Percentiles rank a stretch among this genome's conserved stretches.
Evolutionary conservation across 495 filamentous ascomycete species (phyloP).

Genomic region (Penicillium pulvis): DNA sequence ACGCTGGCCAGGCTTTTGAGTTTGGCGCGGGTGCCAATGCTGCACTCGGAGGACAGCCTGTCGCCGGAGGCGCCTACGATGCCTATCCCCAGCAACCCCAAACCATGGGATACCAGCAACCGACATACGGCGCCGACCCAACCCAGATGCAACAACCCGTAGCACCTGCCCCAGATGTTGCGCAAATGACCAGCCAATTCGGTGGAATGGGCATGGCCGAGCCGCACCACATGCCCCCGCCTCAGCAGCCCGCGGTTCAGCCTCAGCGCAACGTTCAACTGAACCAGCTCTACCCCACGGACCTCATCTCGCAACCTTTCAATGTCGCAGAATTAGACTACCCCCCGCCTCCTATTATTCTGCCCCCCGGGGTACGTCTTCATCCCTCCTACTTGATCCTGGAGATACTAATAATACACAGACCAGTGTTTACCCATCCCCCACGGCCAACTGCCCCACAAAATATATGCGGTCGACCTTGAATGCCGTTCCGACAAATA

Average conservation of each 20-base stretch:
- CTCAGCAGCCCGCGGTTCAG: slow-evolving; percentile 51
- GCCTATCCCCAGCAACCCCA: slow-evolving; percentile 59
- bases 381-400: background rate
- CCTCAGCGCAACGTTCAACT: slow-evolving; percentile 59
- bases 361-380: slow-evolving; percentile 84
- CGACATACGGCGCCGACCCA: slow-evolving; percentile 54
- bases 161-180: slow-evolving; percentile 58
- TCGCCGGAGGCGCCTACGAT: slow-evolving; percentile 55
- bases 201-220: slow-evolving; percentile 75
- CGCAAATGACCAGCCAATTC: slow-evolving; percentile 80
- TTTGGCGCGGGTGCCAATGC: slow-evolving; percentile 90
- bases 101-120: slow-evolving; percentile 55
- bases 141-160: slow-evolving; percentile 57
- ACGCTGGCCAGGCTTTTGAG: slow-evolving; percentile 92
- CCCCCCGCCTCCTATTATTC: slow-evolving; percentile 85
- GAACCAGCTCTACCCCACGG: slow-evolving; percentile 90
- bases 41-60: slow-evolving; percentile 59
- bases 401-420: slow-evolving; percentile 43
- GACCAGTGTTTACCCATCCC: slow-evolving; percentile 91
- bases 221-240: slow-evolving; percentile 56
- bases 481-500: slow-evolving; percentile 88
- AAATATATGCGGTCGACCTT: slow-evolving; percentile 96
- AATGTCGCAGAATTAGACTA: slow-evolving; percentile 90
- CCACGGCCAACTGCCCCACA: slow-evolving; percentile 86
- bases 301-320: slow-evolving; percentile 89